Evolutionary conservation across 2,329 filamentous ascomycete genomes (phyloP), one percentile per base, ranked within the genome.

Genomic region (Colletotrichum incanum): DNA sequence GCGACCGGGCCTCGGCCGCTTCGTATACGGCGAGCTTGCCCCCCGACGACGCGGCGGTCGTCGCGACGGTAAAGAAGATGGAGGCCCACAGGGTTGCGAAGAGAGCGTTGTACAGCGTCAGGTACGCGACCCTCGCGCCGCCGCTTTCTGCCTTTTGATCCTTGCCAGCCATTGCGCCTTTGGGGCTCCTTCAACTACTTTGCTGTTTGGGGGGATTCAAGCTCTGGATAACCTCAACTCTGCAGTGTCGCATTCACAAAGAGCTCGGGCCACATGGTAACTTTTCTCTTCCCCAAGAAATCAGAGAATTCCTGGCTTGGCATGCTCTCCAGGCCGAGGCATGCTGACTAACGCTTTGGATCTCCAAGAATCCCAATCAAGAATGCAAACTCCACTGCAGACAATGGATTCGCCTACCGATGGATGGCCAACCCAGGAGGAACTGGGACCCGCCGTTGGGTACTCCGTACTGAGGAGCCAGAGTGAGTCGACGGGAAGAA

Each of bases 21-120:
- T 85, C 79, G 77, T 91, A 93, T 55, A 93, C 90, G 62, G 87
- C 84, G 18, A 84, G 82, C 64, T 90, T 88, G 12, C 89, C 89
- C 9, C 84, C 80, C 31, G 85, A 76, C 26, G 86, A 76, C 26
- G 86, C 79, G n/a, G 92, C 79, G 23, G 93, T 82, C 28, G 81
- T 74, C 31, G 91, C 77, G 2, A 93, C 91, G 71, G 93, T 90
- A 64, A 89, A 87, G 47, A 98, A 89, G 65, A 98, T 91, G 18
- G 90, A 89, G 45, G 89, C 84, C 96, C 96, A 99, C 60, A 95
- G 89, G 23, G 90, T 80, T 70, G 94, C 90, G 65, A 92, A 97
- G 74, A 92, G 79, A 76, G 90, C 87, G 84, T 98, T 98, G 89
- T 98, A 99, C 75, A 92, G 84, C 78, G 95, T 88, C 67, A 98